phyloP scores from a whole-genome alignment of 371 early-diverging fungal genomes.

The Mucor piriformis region DNA sequence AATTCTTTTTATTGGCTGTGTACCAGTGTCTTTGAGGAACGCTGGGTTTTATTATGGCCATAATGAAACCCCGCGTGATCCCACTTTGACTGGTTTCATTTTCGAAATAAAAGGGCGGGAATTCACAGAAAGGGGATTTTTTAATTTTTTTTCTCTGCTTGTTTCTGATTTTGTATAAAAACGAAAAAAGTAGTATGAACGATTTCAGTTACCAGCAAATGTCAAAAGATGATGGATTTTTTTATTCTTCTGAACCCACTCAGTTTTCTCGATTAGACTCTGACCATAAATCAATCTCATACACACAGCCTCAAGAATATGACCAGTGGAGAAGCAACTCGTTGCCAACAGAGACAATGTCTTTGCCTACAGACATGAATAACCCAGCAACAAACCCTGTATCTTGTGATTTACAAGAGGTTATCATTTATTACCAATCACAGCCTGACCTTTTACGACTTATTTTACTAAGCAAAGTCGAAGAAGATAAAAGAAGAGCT shows the following conservation, averaged over 20 bases:
- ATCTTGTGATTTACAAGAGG: conserved; percentile 54
- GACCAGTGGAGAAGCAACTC: conserved; percentile 17
- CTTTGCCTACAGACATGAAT: neutral
- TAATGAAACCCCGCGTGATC: conserved; percentile 22
- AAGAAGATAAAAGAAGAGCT: conserved; percentile 64
- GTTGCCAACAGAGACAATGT: neutral
- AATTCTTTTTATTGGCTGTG: conserved; percentile 15
- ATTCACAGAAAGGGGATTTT: conserved; percentile 8
- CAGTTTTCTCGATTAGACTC: conserved; percentile 2
- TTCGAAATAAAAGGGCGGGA: conserved; percentile 27
- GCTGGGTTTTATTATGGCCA: neutral
- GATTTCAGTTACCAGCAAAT: conserved; percentile 14
- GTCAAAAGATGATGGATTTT: conserved; percentile 11
- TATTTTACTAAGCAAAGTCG: conserved; percentile 64
- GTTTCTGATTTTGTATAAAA: too few species aligned
- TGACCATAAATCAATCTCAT: conserved; percentile 4
- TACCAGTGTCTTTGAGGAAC: neutral
- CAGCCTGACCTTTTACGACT: conserved; percentile 64
- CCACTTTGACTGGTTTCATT: conserved; percentile 20
- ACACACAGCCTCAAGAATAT: conserved; percentile 14
- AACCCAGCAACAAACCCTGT: conserved; percentile 22
- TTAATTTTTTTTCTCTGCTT: conserved; percentile 8
- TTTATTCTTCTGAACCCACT: conserved; percentile 11
- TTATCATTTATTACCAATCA: conserved; percentile 55
- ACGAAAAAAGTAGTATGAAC: conserved; percentile 15